Conservation (phyloP, 176 grass and related monocot genomes). For the Hsuehochloa calcarea region DNA sequence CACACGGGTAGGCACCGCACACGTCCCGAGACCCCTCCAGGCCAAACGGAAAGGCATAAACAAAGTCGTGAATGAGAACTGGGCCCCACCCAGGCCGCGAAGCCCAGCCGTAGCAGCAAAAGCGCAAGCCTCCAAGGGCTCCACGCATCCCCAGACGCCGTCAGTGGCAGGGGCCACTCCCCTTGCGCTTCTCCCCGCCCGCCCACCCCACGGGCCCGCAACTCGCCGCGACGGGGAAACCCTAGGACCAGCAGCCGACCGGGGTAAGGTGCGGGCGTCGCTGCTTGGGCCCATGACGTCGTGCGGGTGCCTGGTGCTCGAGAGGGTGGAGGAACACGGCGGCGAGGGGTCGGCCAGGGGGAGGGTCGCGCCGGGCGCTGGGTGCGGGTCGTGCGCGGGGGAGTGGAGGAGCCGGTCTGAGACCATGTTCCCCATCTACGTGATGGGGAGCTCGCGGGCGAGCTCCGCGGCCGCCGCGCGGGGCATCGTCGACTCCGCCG, state of each 20-base stretch:
- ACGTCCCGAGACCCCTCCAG: conserved; percentile 10
- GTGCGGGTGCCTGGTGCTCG: conserved; percentile 71
- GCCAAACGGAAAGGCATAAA: background rate
- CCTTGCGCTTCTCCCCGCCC: background rate
- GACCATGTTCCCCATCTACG: conserved; percentile 92
- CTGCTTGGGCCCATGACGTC: conserved; percentile 42
- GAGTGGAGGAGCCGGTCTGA: conserved; percentile 54
- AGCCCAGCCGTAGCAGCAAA: background rate
- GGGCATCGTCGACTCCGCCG: conserved; percentile 52
- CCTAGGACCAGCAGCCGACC: background rate
- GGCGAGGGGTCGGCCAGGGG: conserved; percentile 42
- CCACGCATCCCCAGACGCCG: background rate
- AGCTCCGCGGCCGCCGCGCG: conserved; percentile 47
- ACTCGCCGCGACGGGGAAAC: conserved; percentile 18
- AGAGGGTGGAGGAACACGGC: conserved; percentile 47
- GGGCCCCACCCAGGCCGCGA: background rate
- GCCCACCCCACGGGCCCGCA: background rate
- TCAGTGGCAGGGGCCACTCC: background rate
- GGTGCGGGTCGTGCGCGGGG: conserved; percentile 36
- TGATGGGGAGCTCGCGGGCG: conserved; percentile 54
- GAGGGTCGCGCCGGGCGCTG: conserved; percentile 11
- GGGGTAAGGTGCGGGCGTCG: background rate
- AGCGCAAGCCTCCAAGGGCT: conserved; percentile 19
- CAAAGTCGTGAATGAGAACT: background rate
- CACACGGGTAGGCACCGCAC: background rate